Evolutionary conservation across 495 filamentous ascomycete genomes (phyloP).

Genomic region (Patellaria atrata): DNA sequence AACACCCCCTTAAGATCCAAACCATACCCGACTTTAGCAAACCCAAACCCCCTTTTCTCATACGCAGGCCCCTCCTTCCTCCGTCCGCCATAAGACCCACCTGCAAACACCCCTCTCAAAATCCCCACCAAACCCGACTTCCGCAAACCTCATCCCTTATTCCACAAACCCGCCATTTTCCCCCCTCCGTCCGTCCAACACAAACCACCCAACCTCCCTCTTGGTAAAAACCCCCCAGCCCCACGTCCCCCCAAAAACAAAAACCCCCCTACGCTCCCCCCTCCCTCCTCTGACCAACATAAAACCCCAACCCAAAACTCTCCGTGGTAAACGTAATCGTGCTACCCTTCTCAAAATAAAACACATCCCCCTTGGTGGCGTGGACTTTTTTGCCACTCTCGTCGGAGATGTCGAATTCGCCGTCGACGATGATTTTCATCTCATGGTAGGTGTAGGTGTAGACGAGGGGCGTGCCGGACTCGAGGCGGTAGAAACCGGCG

Average conservation of each 20-base stretch:
- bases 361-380: conserved; percentile 56
- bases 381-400: conserved; percentile 56
- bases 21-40: no score
- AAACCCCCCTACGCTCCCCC: conserved; percentile 34
- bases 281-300: conserved; percentile 26
- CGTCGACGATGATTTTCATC: conserved; percentile 71
- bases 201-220: no score
- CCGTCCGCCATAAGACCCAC: no score
- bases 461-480: conserved; percentile 57
- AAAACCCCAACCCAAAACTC: conserved; percentile 59
- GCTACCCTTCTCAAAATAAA: conserved; percentile 63
- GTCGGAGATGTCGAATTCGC: conserved; percentile 57
- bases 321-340: conserved; percentile 64
- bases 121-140: no score
- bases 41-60: no score
- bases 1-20: no score
- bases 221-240: conserved; percentile 1
- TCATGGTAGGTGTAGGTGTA: conserved; percentile 68
- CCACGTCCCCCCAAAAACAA: conserved; percentile 53
- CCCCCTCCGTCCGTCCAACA: no score
- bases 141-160: no score
- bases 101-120: no score
- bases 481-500: conserved; percentile 57
- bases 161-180: no score
- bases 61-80: no score